Evolutionary conservation across 768 basidiomycete genomes (phyloP), one percentile per base, ranked within the genome.

Genomic region (Suillus subaureus): DNA sequence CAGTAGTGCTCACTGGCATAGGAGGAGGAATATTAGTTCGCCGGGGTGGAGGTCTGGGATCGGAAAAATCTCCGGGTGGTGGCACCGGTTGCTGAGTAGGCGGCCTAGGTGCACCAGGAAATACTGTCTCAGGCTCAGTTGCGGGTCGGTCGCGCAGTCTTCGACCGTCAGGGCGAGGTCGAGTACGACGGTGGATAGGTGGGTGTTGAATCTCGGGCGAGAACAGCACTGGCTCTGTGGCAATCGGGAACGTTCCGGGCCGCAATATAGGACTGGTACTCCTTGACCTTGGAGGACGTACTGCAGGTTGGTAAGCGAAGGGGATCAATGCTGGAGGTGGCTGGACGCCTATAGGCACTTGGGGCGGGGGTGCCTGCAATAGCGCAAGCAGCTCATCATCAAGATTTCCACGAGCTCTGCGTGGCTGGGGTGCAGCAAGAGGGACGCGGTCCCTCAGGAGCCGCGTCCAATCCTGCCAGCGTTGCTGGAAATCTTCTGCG

Each of bases 371-470:
- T 13, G 85, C 72, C 21, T 83, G 82, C 35, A 92, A 69, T 40
- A 91, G 81, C 8, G 88, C 86, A 64, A 87, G 84, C 6, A 92
- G 74, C 62, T 86, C 84, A 60, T 89, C 83, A 11, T 85, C 84
- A 43, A 91, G 77, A 0, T 89, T 85, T 5, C 79, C 84, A 9
- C 84, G 85, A 35, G 80, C 66, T n/a, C 71, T 75, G 11, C 73
- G 69, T 6, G 81, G 82, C 6, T 81, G 73, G 6, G 86, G 81
- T 11, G 80, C 74, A 6, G 84, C 83, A n/a, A 85, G 76, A 0
- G 83, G 75, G 28, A 72, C 66, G 3, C 69, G 71, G 3, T 76
- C 79, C 2, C 71, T 70, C 15, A 72, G 71, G 60, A 72, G 71
- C 65, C 70, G 63, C 31, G 77, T 64, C 21, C 70, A 66, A 51